Percentiles rank a stretch among this genome's conserved stretches.
Evolutionary conservation across 2,329 filamentous ascomycete species (phyloP).

Genomic region (Exutisphaerella laricina): DNA sequence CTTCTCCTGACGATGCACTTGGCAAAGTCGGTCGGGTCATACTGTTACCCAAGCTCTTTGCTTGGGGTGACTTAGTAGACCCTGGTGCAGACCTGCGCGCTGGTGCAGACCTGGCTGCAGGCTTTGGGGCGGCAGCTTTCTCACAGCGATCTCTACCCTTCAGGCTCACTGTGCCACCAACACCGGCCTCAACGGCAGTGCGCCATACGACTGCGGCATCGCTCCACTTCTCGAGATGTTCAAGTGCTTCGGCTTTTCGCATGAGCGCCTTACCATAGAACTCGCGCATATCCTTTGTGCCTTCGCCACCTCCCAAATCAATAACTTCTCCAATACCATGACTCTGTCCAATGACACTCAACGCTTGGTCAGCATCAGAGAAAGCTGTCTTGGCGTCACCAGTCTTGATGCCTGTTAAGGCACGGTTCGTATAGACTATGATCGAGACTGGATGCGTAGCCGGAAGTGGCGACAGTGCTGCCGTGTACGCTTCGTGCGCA

Average conservation of each 20-base stretch:
- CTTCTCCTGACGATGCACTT: conserved; percentile 51
- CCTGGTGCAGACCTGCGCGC: conserved; percentile 44
- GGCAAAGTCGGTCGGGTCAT: conserved; percentile 27
- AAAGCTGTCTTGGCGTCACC: conserved; percentile 87
- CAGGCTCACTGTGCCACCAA: conserved; percentile 78
- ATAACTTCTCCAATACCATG: conserved; percentile 78
- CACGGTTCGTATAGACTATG: conserved; percentile 84
- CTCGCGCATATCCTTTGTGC: conserved; percentile 78
- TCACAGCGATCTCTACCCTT: conserved; percentile 87
- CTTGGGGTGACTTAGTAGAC: conserved; percentile 31
- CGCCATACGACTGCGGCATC: conserved; percentile 80
- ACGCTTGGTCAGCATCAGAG: conserved; percentile 72
- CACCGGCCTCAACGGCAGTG: conserved; percentile 72
- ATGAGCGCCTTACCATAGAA: conserved; percentile 90
- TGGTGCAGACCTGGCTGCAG: conserved; percentile 54
- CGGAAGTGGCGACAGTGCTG: conserved; percentile 69
- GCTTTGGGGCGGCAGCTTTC: conserved; percentile 57
- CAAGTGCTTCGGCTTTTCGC: conserved; percentile 90
- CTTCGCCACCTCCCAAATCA: conserved; percentile 54
- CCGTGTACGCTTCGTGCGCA: conserved; percentile 76
- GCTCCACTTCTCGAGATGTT: conserved; percentile 89
- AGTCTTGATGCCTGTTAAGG: conserved; percentile 83
- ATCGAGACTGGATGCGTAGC: conserved; percentile 75
- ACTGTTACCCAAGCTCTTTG: conserved; percentile 24
- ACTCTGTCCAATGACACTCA: conserved; percentile 71